Percentiles rank a stretch among this genome's conserved stretches.
Conservation (phyloP, 345 rosid genomes). For the Geranium brycei region DNA sequence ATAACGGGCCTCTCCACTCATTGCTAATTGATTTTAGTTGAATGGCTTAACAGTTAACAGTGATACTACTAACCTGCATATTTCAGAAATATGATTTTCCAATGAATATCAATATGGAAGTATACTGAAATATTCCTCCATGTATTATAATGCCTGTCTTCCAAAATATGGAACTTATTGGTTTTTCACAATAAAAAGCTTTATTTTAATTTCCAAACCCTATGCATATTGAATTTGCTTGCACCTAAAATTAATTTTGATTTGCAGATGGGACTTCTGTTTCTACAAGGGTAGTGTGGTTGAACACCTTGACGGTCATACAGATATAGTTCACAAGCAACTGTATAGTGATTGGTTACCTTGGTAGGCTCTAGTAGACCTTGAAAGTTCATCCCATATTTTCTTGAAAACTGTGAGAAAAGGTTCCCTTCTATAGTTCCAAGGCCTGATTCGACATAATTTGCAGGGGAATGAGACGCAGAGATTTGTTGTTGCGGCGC, state of each 20-base stretch:
- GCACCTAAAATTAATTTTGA: conserved; percentile 3
- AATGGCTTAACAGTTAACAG: not conserved
- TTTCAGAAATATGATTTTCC: not conserved
- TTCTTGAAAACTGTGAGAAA: not conserved
- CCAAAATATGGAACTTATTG: not conserved
- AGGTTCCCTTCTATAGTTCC: not conserved
- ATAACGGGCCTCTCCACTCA: not conserved
- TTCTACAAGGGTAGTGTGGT: conserved; percentile 55
- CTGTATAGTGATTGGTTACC: conserved; percentile 75
- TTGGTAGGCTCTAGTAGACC: conserved; percentile 30
- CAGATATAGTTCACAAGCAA: conserved; percentile 56
- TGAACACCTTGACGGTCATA: conserved; percentile 89
- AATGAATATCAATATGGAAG: not conserved
- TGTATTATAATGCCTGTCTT: not conserved
- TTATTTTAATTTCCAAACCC: not conserved
- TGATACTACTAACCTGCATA: not conserved
- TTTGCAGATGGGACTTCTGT: conserved; percentile 87
- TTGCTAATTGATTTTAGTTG: not conserved
- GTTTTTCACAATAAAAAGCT: not conserved
- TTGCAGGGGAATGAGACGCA: conserved; percentile 60
- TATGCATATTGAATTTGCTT: not conserved
- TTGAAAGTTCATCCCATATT: not conserved
- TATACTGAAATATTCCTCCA: not conserved
- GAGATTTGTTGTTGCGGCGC: conserved; percentile 67
- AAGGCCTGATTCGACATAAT: not conserved